These are phyloP conservation scores for Rhododendron ovatum DNA, from an alignment of 148 eudicot genomes.

Conservation along the genomic window DNA sequence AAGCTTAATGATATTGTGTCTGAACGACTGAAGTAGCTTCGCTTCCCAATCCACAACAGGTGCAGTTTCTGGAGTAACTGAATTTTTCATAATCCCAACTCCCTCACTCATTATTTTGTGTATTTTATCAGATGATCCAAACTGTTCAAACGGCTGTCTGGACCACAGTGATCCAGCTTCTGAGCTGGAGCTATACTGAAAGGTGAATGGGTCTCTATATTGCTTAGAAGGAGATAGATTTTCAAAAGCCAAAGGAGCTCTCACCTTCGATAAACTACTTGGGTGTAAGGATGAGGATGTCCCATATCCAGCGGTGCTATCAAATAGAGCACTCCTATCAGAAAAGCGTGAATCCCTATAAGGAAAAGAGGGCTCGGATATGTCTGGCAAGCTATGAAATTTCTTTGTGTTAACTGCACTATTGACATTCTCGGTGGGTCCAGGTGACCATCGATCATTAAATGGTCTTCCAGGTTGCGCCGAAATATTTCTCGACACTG, in stretches of 20 bases:
- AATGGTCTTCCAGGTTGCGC: constrained; percentile 42
- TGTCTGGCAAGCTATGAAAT: constrained; percentile 87
- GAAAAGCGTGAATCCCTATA: constrained; percentile 32
- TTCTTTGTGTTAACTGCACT: constrained; percentile 47
- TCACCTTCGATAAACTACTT: constrained; percentile 35
- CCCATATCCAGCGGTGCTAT: constrained; percentile 35
- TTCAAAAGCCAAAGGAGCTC: constrained; percentile 49
- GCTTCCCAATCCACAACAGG: constrained; percentile 54
- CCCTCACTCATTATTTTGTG: constrained; percentile 23
- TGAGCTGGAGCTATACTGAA: constrained; percentile 41
- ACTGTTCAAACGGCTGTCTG: constrained; percentile 80
- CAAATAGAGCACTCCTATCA: constrained; percentile 40
- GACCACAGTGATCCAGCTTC: constrained; percentile 68
- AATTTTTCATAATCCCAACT: constrained; percentile 18
- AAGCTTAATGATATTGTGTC: constrained; percentile 66
- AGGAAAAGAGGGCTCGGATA: constrained; percentile 65
- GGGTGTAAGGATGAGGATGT: constrained; percentile 36
- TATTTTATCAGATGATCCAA: constrained; percentile 57
- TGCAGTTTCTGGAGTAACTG: constrained; percentile 37
- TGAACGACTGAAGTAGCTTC: constrained; percentile 70
- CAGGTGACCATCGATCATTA: constrained; percentile 35
- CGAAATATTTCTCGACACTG: constrained; percentile 53
- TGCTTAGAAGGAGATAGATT: constrained; percentile 51
- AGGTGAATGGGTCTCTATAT: constrained; percentile 43
- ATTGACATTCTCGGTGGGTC: constrained; percentile 25